Base-by-base conservation (phyloP, 2,329 filamentous ascomycete genomes). In the Paraphaeosphaeria sporulosa region DNA sequence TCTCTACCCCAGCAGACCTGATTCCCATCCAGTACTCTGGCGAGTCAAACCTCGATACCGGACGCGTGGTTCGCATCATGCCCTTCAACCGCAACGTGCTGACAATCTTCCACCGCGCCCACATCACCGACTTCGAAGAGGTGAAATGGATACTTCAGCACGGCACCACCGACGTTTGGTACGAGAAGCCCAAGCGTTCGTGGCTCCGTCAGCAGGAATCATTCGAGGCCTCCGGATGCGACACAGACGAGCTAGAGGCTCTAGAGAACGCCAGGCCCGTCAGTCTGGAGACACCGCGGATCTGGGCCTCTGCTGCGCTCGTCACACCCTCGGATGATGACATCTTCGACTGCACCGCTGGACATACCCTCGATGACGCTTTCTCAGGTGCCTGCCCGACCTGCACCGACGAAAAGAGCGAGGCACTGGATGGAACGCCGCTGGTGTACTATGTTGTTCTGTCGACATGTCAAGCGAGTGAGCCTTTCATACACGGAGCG, bases 241-340 rank as follows among this genome's bases (percentile, higher is more conserved):
- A 67, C 6, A 44, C 58, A n/a, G 58, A 68, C 15, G 65, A 65
- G 36, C 55, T 71, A 2, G 19, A 57, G 4, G 47, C 62, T 13
- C 34, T 71, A 4, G 50, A 62, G 5, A 64, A 67, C 27, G 55
- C 66, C 3, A 54, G 61, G 15, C 69, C 72, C 1, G 53, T 64
- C 15, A 67, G 61, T 21, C 55, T 74, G 4, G 70, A 70, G 9
- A 66, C 59, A 1, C 71, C 73, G 1, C 64, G 65, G 8, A 61
- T 76, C 15, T 76, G 73, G 73, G 69, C 68, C 10, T 72, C 73
- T 1, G 60, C 65, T 40, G 70, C 73, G 5, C 60, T 78, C 13
- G 73, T 66, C 0, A 73, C 72, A 8, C 70, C 71, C 0, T 63
- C 63, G 0, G 71, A 76, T 36, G 70, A 75, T 19, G 69, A 73